Conservation (phyloP, 2,329 filamentous ascomycete genomes). For the Pseudogymnoascus sp. region DNA sequence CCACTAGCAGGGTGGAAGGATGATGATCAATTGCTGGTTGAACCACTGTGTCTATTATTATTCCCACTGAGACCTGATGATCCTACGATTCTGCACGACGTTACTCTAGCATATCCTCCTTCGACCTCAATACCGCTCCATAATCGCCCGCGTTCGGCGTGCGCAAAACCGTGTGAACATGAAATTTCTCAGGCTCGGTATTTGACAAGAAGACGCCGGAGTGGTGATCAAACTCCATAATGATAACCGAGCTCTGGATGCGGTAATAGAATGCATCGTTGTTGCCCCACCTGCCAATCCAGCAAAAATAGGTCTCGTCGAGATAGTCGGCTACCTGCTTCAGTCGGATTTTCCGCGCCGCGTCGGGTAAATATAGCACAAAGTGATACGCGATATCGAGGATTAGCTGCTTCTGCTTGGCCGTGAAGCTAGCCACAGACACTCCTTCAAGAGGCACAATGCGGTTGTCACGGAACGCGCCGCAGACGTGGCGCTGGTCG, state of each 20-base stretch:
- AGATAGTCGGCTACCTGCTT: conserved; percentile 46
- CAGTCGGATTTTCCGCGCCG: conserved; percentile 46
- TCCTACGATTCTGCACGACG: background rate
- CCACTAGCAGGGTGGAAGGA: background rate
- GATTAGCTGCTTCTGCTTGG: conserved; percentile 45
- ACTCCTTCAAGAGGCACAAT: conserved; percentile 63
- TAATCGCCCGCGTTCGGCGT: conserved; percentile 72
- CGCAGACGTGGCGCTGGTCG: conserved; percentile 70
- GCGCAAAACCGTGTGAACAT: conserved; percentile 66
- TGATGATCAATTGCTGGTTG: background rate
- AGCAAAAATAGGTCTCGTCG: conserved; percentile 68
- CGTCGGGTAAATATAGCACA: conserved; percentile 50
- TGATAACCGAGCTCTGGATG: conserved; percentile 65
- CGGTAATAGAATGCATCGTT: conserved; percentile 69
- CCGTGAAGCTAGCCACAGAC: conserved; percentile 39
- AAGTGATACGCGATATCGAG: conserved; percentile 51
- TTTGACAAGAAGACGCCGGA: conserved; percentile 71
- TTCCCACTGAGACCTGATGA: background rate
- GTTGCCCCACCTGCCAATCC: conserved; percentile 63
- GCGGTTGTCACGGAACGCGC: conserved; percentile 71
- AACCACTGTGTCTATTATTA: background rate
- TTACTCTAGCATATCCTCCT: background rate
- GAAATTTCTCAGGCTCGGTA: conserved; percentile 64
- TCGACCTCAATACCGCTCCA: conserved; percentile 41
- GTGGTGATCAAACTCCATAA: conserved; percentile 74